Evolutionary conservation across 129 eudicot genomes (phyloP), one percentile per base, ranked within the genome.

Genomic region (Mikania micrantha): DNA sequence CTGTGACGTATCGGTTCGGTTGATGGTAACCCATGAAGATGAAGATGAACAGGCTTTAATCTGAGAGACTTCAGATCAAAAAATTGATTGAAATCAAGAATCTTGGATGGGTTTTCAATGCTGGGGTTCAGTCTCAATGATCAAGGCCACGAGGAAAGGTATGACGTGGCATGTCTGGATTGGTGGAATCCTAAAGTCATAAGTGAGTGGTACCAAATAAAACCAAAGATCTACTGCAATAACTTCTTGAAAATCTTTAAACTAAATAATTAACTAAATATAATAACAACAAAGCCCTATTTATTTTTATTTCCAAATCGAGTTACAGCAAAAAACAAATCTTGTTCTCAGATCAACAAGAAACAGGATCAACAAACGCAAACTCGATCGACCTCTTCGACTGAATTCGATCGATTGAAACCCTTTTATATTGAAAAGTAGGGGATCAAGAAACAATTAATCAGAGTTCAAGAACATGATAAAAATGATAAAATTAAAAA

Each of bases 121-220:
- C 20, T 58, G 50, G 69, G 56, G 52, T 24, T 64, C 34, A 64
- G 15, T 34, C 61, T 44, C 67, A 71, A 70, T 72, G 54, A 54
- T 70, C 32, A 81, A 67, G 73, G 60, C 73, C 79, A 77, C 70
- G 77, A 73, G 74, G 22, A 45, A 22, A 67, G 70, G 31, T 63
- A 25, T 73, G 77, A 77, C 36, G 82, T 73, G 85, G 77, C 80
- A 56, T 2, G 12, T 63, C 17, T 64, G 32, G 59, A 81, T 62
- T 73, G 79, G 77, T 45, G 8, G 54, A 39, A 53, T 48, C 29
- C 56, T 53, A 66, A 52, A 77, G 64, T 47, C 64, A 36, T 24
- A 49, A 64, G 34, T 62, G 76, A 66, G 17, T 39, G 67, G 67
- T 21, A 64, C 50, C 60, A 74, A 7, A 74, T 67, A 67, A 34